Conservation (phyloP, 352 stramenopile species). For the Phytophthora vignae region DNA sequence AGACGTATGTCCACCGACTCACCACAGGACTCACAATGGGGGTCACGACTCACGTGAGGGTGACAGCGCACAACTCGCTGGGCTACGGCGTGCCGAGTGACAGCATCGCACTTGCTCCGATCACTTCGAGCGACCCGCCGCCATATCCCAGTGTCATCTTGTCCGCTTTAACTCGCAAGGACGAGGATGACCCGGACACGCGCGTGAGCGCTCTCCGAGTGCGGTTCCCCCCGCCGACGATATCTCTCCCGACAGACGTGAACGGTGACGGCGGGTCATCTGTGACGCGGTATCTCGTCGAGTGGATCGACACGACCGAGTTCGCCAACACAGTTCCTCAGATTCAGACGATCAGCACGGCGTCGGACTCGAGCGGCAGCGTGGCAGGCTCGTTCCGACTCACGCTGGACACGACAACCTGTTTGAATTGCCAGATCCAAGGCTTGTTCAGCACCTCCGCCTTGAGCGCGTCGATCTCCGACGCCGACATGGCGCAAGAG, state of each 20-base stretch:
- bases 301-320: conserved; percentile 88
- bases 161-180: conserved; percentile 40
- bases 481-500: conserved; percentile 70
- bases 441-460: conserved; percentile 63
- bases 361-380: conserved; percentile 32
- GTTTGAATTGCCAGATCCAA: conserved; percentile 80
- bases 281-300: conserved; percentile 93
- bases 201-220: conserved; percentile 89
- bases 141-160: conserved; percentile 74
- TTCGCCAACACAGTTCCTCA: conserved; percentile 73
- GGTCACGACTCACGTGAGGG: conserved; percentile 87
- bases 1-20: conserved; percentile 81
- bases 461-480: conserved; percentile 76
- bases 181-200: conserved; percentile 52
- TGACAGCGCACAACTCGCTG: conserved; percentile 92
- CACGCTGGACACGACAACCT: conserved; percentile 86
- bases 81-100: conserved; percentile 87
- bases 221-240: conserved; percentile 75
- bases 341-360: conserved; percentile 73
- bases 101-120: conserved; percentile 78
- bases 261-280: conserved; percentile 87
- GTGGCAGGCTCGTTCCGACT: conserved; percentile 83
- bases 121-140: conserved; percentile 91
- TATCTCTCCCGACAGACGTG: conserved; percentile 56
- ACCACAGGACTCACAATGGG: conserved; percentile 86